Conservation (phyloP, 75 land plant genomes). For the Isoetes taiwanensis region DNA sequence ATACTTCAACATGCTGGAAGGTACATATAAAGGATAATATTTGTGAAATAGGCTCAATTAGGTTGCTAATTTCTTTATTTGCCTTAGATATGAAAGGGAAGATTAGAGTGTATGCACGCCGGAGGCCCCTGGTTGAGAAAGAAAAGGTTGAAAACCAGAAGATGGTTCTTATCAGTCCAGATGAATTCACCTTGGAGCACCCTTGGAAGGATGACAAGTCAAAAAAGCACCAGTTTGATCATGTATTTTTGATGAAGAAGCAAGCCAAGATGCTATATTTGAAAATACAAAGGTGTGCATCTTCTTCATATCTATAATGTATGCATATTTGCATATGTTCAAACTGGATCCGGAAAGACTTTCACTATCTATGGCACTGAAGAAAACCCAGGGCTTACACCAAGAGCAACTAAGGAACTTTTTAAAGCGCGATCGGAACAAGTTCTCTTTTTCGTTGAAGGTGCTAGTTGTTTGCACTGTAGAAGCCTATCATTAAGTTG, state of each 20-base stretch:
- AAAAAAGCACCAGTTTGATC: slow-evolving; percentile 89
- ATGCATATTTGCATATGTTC: slow-evolving; percentile 98
- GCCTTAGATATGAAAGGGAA: slow-evolving; percentile 99
- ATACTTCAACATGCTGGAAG: slow-evolving; percentile 96
- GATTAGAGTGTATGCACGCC: slow-evolving; percentile 78
- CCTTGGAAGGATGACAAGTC: slow-evolving; percentile 87
- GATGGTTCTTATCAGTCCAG: slow-evolving; percentile 36
- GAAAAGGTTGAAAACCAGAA: slow-evolving; percentile 55
- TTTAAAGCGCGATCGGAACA: slow-evolving; percentile 66
- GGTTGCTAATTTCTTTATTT: not conserved
- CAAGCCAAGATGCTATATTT: slow-evolving; percentile 84
- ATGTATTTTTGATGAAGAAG: slow-evolving; percentile 68
- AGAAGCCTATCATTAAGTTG: too few species aligned
- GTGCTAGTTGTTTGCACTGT: too few species aligned
- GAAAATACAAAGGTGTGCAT: slow-evolving; percentile 76
- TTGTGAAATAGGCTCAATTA: not conserved
- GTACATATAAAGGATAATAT: slow-evolving; percentile 16
- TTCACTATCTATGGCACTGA: slow-evolving; percentile 94
- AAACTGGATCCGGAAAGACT: slow-evolving; percentile 98
- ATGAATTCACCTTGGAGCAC: slow-evolving; percentile 94
- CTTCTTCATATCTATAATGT: slow-evolving; percentile 84
- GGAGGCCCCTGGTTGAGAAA: slow-evolving; percentile 73
- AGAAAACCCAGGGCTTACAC: slow-evolving; percentile 74
- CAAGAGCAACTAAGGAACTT: slow-evolving; percentile 80
- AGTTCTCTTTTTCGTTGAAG: slow-evolving; percentile 76